These are phyloP conservation scores for Lupinus albus DNA, from an alignment of 306 rosid genomes.

Conservation along the genomic window DNA sequence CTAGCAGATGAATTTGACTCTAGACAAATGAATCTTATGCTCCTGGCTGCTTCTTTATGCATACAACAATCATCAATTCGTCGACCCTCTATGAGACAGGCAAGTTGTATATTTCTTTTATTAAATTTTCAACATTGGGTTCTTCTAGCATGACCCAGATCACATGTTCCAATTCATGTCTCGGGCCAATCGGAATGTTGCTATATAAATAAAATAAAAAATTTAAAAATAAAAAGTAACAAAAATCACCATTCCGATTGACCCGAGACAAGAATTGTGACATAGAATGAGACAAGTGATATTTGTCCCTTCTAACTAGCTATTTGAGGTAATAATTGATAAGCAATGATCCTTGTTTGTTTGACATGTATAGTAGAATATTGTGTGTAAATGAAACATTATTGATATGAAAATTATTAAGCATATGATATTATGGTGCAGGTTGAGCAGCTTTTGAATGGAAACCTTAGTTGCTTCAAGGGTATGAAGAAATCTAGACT, in stretches of 20 bases:
- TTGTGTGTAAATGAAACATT: not conserved
- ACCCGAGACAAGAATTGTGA: too few relatives aligned
- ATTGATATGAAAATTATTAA: not conserved
- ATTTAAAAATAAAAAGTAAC: too few relatives aligned
- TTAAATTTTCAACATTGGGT: not conserved
- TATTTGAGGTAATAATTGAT: not conserved
- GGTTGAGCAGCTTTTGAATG: conserved; percentile 76
- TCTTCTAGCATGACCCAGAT: too few relatives aligned
- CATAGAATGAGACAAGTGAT: too few relatives aligned
- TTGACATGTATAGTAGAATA: not conserved
- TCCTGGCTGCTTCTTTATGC: conserved; percentile 82
- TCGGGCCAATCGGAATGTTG: too few relatives aligned
- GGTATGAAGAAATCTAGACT: conserved; percentile 61
- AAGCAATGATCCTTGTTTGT: not conserved
- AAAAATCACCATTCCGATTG: too few relatives aligned
- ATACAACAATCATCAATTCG: conserved; percentile 81
- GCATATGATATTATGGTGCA: conserved; percentile 46
- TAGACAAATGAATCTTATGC: conserved; percentile 62
- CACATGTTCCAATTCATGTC: too few relatives aligned
- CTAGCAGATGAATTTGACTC: conserved; percentile 56
- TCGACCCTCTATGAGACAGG: conserved; percentile 85
- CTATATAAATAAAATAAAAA: too few relatives aligned
- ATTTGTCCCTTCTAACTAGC: too few relatives aligned
- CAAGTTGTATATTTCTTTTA: conserved; percentile 25
- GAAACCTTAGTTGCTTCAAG: conserved; percentile 76